Conservation (phyloP, 2,329 filamentous ascomycete species). For the Purpureocillium takamizusanense region DNA sequence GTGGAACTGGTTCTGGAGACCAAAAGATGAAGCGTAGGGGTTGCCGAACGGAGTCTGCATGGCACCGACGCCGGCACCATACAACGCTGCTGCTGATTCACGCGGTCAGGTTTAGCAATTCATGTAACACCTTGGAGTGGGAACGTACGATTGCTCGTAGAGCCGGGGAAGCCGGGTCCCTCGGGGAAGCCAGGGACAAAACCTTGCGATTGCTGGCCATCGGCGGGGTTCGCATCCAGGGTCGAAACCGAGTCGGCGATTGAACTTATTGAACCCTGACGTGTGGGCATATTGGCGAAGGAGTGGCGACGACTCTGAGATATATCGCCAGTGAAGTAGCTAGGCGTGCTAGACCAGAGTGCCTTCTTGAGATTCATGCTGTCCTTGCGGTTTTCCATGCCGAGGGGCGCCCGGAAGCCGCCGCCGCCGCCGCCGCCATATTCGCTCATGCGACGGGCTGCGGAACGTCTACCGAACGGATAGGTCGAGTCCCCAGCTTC, state of each 20-base stretch:
- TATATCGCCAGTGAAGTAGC: slow-evolving; percentile 54
- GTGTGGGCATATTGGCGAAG: slow-evolving; percentile 60
- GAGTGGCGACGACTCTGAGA: slow-evolving; percentile 73
- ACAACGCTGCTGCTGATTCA: slow-evolving; percentile 13
- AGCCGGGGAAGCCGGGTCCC: slow-evolving; percentile 22
- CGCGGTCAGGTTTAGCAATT: slow-evolving; percentile 1
- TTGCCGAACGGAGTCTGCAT: slow-evolving; percentile 20
- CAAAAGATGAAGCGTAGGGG: slow-evolving; percentile 38
- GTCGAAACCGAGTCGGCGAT: slow-evolving; percentile 40
- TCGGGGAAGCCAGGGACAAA: slow-evolving; percentile 32
- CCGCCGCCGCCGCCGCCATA: slow-evolving; percentile 34
- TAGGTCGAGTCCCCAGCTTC: slow-evolving; percentile 45
- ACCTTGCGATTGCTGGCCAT: slow-evolving; percentile 33
- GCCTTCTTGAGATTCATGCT: slow-evolving; percentile 51
- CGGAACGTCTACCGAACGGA: slow-evolving; percentile 35
- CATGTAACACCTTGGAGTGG: neutral
- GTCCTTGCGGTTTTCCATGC: slow-evolving; percentile 55
- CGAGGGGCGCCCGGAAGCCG: slow-evolving; percentile 36
- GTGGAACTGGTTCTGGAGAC: slow-evolving; percentile 32
- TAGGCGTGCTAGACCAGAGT: slow-evolving; percentile 64
- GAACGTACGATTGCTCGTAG: slow-evolving; percentile 30
- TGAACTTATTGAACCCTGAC: slow-evolving; percentile 55
- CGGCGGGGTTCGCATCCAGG: slow-evolving; percentile 36
- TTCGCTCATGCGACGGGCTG: slow-evolving; percentile 49
- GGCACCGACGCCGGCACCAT: slow-evolving; percentile 14